Percentiles rank a stretch among this genome's conserved stretches.
phyloP scores from a whole-genome alignment of 495 filamentous ascomycete genomes.

The Durotheca rogersii region DNA sequence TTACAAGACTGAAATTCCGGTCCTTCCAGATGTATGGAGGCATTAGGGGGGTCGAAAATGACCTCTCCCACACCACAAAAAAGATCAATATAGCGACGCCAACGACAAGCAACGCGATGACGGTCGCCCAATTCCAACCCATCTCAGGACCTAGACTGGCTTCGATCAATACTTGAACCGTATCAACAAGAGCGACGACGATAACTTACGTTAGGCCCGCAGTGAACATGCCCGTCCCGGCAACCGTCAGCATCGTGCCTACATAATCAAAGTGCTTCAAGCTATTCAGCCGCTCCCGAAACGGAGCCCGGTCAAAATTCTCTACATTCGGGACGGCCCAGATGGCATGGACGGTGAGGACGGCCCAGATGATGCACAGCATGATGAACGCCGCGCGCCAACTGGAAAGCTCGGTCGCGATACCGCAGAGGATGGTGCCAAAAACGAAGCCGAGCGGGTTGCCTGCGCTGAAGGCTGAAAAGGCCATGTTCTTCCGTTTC shows the following conservation, averaged over 20 bases:
- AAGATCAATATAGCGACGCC: slow-evolving; percentile 54
- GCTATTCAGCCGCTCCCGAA: slow-evolving; percentile 42
- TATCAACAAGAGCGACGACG: too few species aligned
- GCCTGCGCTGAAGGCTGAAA: slow-evolving; percentile 69
- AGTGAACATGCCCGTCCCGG: slow-evolving; percentile 65
- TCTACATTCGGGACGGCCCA: slow-evolving; percentile 65
- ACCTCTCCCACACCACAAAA: slow-evolving; percentile 64
- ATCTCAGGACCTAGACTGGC: slow-evolving; percentile 45
- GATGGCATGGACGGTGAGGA: slow-evolving; percentile 57
- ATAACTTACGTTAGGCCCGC: slow-evolving; percentile 60
- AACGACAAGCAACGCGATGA: slow-evolving; percentile 61
- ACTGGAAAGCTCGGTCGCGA: slow-evolving; percentile 60
- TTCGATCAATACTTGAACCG: slow-evolving; percentile 14
- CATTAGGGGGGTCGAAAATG: slow-evolving; percentile 52
- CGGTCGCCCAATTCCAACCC: slow-evolving; percentile 62
- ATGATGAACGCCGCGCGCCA: slow-evolving; percentile 67
- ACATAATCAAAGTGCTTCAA: slow-evolving; percentile 62
- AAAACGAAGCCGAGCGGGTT: slow-evolving; percentile 72
- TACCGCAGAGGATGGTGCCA: slow-evolving; percentile 63
- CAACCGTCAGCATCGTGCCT: slow-evolving; percentile 61
- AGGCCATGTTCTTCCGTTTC: slow-evolving; percentile 67
- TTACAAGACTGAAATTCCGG: slow-evolving; percentile 53
- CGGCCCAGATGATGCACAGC: slow-evolving; percentile 61
- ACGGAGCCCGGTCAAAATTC: slow-evolving; percentile 45
- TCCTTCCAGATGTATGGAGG: slow-evolving; percentile 57